Evolutionary conservation across 2,329 filamentous ascomycete species (phyloP), one percentile per base, ranked within the genome.

Genomic region (Pestalotiopsis sp.): DNA sequence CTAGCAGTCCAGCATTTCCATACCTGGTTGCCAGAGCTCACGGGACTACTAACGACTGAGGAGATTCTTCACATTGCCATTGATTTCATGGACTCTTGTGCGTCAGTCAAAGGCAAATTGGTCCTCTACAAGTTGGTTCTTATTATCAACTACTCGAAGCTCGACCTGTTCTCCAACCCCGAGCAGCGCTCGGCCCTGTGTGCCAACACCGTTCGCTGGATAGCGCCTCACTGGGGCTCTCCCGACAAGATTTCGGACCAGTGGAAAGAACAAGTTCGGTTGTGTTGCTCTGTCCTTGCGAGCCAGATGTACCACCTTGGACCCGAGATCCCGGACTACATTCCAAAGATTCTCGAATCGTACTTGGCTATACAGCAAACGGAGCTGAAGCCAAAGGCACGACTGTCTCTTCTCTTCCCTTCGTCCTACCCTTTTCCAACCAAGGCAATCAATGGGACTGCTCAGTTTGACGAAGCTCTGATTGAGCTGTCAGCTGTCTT

Each of bases 1-100:
- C 84, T 99, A 64, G 91, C 97, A 2, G 94, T 98, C 13, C 96
- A 99, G 80, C 94, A 98, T 78, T 97, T 98, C 78, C 95, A 98
- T 77, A 93, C 93, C 0, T 99, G 96, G 96, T 84, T 99, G n/a
- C 95, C 96, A 0, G 95, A 98, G 77, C 88, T 99, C 11, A 86
- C 89, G 0, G 90, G 91, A 1, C 85, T 96, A 49, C 86, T 98
- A 76, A 89, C 87, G 4, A 90, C 91, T 0, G 92, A 94, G 74
- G 95, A 98, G 78, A 95, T 98, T 61, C 84, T 98, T 66, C 92
- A 97, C 75, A 92, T 98, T 71, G 94, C 95, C 56, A 93, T 97
- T 71, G 94, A 95, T 80, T 97, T 98, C 76, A 92, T 98, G 84
- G 94, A 98, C 77, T 94, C 96, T 1, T 98, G 95, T 81, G 89